Conservation (phyloP, 148 eudicot genomes). For the Polygonum aviculare region DNA sequence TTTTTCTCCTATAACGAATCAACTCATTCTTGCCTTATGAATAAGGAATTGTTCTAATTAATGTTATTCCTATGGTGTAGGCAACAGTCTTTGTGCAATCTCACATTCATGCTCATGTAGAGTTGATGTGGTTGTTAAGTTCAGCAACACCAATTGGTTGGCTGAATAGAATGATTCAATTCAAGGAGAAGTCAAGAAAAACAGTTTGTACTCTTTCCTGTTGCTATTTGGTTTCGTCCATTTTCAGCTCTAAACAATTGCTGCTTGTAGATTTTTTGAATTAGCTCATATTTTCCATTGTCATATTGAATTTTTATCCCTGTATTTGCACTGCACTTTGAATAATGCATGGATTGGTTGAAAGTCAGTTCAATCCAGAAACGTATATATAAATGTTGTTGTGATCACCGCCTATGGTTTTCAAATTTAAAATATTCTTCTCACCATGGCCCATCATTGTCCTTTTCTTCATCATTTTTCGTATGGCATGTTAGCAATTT, state of each 20-base stretch:
- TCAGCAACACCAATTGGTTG: conserved; percentile 93
- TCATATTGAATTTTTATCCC: background rate
- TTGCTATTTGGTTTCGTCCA: background rate
- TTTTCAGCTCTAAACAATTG: background rate
- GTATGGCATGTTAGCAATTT: background rate
- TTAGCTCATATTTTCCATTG: background rate
- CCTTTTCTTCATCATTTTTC: background rate
- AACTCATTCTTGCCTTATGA: background rate
- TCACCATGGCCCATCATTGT: background rate
- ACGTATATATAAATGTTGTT: background rate
- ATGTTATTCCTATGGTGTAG: conserved; percentile 26
- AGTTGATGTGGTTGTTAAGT: conserved; percentile 95
- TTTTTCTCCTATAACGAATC: background rate
- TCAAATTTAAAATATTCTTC: background rate
- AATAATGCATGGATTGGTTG: background rate
- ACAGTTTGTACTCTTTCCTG: conserved; percentile 30
- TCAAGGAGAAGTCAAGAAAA: conserved; percentile 95
- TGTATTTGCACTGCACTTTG: background rate
- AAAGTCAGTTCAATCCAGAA: background rate
- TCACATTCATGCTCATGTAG: conserved; percentile 94
- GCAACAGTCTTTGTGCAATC: conserved; percentile 97
- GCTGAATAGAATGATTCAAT: conserved; percentile 95
- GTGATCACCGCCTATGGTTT: too few relatives aligned
- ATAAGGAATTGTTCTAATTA: background rate
- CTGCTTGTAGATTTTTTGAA: background rate